phyloP scores from a whole-genome alignment of 352 stramenopile species.

The Phytophthora hibernalis region DNA sequence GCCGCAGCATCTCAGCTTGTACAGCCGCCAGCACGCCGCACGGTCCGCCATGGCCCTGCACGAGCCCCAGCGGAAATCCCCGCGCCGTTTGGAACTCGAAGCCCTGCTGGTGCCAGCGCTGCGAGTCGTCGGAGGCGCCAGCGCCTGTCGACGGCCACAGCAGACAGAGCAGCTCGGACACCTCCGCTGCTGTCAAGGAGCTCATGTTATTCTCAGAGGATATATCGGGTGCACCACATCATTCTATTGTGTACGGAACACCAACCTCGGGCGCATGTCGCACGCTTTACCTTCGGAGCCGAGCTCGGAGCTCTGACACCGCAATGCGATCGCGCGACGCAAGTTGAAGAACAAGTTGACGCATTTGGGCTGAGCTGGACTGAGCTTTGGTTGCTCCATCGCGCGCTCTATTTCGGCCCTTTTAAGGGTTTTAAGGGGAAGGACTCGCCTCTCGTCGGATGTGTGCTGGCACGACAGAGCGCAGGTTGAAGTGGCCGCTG shows the following conservation, averaged over 20 bases:
- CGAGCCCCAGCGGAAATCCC: constrained; percentile 65
- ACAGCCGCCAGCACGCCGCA: constrained; percentile 85
- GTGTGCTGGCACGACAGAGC: constrained; percentile 14
- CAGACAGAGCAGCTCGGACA: constrained; percentile 41
- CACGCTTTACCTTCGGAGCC: neutral
- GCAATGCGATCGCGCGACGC: constrained; percentile 19
- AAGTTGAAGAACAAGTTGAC: constrained; percentile 36
- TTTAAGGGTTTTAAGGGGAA: constrained; percentile 23
- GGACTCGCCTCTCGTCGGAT: constrained; percentile 12
- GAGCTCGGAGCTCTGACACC: neutral
- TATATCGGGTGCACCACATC: neutral
- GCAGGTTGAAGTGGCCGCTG: constrained; percentile 18
- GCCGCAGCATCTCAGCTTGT: constrained; percentile 72
- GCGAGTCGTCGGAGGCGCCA: constrained; percentile 37
- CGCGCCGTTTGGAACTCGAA: constrained; percentile 49
- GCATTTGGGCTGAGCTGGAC: constrained; percentile 11
- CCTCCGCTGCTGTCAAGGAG: constrained; percentile 18
- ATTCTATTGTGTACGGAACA: constrained; percentile 12
- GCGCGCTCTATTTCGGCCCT: constrained; percentile 27
- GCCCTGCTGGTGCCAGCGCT: constrained; percentile 65
- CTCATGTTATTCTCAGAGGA: constrained; percentile 14
- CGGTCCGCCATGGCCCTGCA: constrained; percentile 79
- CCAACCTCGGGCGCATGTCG: neutral
- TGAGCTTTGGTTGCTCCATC: constrained; percentile 15
- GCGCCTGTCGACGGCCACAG: constrained; percentile 49